A percentile compares a stretch with the other conserved stretches of the same genome.
Conservation (phyloP, 2,329 filamentous ascomycete species). For the Cyclaneusma minus region DNA sequence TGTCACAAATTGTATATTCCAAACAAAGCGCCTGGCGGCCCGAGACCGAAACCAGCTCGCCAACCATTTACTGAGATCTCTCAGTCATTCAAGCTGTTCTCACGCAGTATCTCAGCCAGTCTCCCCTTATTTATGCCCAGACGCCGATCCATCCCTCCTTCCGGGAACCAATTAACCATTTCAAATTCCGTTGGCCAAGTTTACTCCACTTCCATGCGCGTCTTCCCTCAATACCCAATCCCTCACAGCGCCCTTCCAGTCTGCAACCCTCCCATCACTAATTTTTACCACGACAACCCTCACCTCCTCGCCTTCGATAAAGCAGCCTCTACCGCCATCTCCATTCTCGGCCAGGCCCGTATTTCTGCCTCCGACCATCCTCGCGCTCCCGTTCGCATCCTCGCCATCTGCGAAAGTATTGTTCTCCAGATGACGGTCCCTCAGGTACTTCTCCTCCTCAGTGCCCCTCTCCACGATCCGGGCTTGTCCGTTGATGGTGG, state of each 20-base stretch:
- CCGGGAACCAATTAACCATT: no score
- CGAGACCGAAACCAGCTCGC: no score
- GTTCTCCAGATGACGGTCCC: slow-evolving; percentile 72
- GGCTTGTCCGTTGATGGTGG: slow-evolving; percentile 85
- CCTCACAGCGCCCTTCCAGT: slow-evolving; percentile 87
- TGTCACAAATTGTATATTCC: no score
- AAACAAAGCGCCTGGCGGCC: no score
- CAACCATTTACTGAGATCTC: no score
- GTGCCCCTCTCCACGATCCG: slow-evolving; percentile 55
- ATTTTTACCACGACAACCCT: slow-evolving; percentile 78
- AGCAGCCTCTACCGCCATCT: slow-evolving; percentile 44
- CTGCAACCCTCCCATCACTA: slow-evolving; percentile 72
- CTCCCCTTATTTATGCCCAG: no score
- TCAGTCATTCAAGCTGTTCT: no score
- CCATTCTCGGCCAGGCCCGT: no score
- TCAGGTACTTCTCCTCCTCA: slow-evolving; percentile 74
- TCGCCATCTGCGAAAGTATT: slow-evolving; percentile 65
- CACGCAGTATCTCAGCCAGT: no score
- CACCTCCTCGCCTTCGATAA: slow-evolving; percentile 70
- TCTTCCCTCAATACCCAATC: slow-evolving; percentile 41
- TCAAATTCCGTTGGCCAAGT: no score
- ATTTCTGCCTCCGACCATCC: slow-evolving; percentile 17
- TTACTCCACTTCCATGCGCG: slow-evolving; percentile 1
- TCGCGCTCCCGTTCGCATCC: slow-evolving; percentile 17
- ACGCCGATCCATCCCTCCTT: no score